phyloP scores from a whole-genome alignment of 1,139 yeast species.

The Magnusiomyces paraingens region DNA sequence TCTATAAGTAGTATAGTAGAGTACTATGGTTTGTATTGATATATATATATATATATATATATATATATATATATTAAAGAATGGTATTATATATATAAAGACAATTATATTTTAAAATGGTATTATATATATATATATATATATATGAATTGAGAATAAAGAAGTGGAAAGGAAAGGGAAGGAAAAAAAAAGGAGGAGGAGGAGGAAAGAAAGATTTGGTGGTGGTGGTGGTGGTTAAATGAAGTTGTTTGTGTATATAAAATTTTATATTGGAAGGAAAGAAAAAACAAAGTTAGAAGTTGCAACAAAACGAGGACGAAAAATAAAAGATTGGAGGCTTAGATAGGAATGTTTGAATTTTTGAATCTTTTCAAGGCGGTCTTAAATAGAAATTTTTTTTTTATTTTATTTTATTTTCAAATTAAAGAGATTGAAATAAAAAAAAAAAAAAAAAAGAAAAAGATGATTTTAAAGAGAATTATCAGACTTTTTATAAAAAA shows the following conservation, averaged over 20 bases:
- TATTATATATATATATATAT: background rate
- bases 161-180: background rate
- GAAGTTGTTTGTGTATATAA: background rate
- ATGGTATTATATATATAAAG: background rate
- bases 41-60: background rate
- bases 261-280: background rate
- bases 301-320: background rate
- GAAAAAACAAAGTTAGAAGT: conserved; percentile 3
- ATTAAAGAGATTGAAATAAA: no score
- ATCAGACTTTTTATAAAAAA: background rate
- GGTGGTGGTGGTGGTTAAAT: background rate
- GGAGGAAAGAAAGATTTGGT: conserved; percentile 2
- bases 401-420: background rate
- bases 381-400: background rate
- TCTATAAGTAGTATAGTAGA: conserved; percentile 6
- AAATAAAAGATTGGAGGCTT: background rate
- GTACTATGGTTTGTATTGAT: background rate
- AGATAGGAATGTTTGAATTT: background rate
- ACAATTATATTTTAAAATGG: background rate
- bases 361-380: background rate
- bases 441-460: background rate
- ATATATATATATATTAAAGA: background rate
- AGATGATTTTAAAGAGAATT: background rate
- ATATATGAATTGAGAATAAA: background rate
- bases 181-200: background rate